Conservation (phyloP, 1,139 yeast species). For the Yamadazyma blattariae region DNA sequence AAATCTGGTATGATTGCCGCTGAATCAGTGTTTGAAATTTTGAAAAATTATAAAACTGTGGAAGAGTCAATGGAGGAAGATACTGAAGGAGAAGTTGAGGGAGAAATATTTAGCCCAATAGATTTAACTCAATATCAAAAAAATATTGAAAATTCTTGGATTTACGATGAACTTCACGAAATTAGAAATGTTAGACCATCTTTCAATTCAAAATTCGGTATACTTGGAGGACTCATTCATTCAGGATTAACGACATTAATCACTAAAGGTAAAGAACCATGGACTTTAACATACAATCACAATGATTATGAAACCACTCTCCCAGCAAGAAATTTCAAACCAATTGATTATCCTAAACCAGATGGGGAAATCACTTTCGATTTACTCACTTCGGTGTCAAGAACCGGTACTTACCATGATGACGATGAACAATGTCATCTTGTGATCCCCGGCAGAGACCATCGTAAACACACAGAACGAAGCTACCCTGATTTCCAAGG, state of each 20-base stretch:
- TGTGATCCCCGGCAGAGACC: slow-evolving; percentile 71
- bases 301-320: slow-evolving; percentile 74
- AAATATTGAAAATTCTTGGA: slow-evolving; percentile 77
- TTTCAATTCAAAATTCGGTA: slow-evolving; percentile 68
- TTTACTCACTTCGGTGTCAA: slow-evolving; percentile 83
- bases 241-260: slow-evolving; percentile 84
- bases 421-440: slow-evolving; percentile 92
- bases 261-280: slow-evolving; percentile 76
- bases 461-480: slow-evolving; percentile 60
- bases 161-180: slow-evolving; percentile 71
- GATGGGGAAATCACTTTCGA: slow-evolving; percentile 90
- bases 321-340: slow-evolving; percentile 59
- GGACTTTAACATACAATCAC: slow-evolving; percentile 73
- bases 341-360: slow-evolving; percentile 90
- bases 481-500: slow-evolving; percentile 81
- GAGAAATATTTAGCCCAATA: no score
- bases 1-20: slow-evolving; percentile 95
- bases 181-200: slow-evolving; percentile 92
- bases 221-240: slow-evolving; percentile 75
- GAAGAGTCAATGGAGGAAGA: slow-evolving; percentile 46
- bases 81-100: slow-evolving; percentile 25
- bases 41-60: slow-evolving; percentile 48
- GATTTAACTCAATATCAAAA: slow-evolving; percentile 58
- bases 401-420: slow-evolving; percentile 95
- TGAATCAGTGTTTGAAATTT: slow-evolving; percentile 65